These are phyloP conservation scores for Claviceps sp. DNA, from an alignment of 2,329 filamentous ascomycete genomes.

Conservation along the genomic window DNA sequence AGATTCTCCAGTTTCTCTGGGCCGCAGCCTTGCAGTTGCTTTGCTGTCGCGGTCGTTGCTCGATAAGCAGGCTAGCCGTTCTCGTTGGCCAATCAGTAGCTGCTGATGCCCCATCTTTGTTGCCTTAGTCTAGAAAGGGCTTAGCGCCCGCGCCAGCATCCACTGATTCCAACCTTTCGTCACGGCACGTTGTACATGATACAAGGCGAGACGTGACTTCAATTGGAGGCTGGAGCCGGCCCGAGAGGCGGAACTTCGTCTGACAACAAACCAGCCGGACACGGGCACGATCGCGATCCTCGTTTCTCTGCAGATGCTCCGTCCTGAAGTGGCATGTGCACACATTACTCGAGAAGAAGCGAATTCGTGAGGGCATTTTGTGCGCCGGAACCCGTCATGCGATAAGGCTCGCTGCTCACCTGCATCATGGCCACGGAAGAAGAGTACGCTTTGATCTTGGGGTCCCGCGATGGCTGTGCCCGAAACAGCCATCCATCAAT, in stretches of 20 bases:
- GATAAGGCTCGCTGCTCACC: neutral
- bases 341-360: neutral
- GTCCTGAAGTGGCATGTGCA: neutral
- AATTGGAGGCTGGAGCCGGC: too few species aligned
- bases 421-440: constrained; percentile 6
- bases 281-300: neutral
- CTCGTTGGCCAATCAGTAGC: constrained; percentile 1
- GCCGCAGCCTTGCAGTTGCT: constrained; percentile 36
- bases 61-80: neutral
- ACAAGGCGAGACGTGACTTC: too few species aligned
- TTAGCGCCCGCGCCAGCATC: neutral
- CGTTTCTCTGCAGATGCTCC: neutral
- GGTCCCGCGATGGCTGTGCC: neutral
- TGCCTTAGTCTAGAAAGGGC: neutral
- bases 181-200: too few species aligned
- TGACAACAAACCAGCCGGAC: neutral
- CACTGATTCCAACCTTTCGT: neutral
- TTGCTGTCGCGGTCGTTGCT: constrained; percentile 6
- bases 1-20: constrained; percentile 17
- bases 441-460: constrained; percentile 2
- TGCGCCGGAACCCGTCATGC: neutral
- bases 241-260: too few species aligned
- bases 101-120: neutral
- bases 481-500: neutral
- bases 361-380: neutral